phyloP scores from a whole-genome alignment of 805 yeast species.

The Saccharomyces jurei region DNA sequence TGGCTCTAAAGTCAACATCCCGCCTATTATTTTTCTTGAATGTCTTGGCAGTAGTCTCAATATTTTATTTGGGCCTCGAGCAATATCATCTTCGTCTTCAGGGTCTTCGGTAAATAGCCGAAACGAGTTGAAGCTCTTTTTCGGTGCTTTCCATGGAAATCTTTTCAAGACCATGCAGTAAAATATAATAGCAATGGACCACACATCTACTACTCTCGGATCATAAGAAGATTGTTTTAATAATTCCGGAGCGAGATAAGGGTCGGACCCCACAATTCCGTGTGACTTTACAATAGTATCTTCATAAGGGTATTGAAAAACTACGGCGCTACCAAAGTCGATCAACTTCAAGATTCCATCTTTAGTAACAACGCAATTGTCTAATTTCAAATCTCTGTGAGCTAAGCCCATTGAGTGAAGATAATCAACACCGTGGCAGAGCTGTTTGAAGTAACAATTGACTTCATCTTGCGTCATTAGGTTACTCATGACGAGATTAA shows the following conservation, averaged over 20 bases:
- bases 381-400: conserved; percentile 86
- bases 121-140: conserved; percentile 63
- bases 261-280: conserved; percentile 94
- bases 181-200: conserved; percentile 89
- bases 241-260: conserved; percentile 91
- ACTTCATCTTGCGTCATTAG: conserved; percentile 63
- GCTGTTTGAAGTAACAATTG: conserved; percentile 76
- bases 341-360: conserved; percentile 76
- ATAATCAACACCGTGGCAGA: conserved; percentile 64
- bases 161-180: conserved; percentile 82
- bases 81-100: conserved; percentile 35
- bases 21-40: conserved; percentile 50
- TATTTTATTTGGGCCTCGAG: conserved; percentile 64
- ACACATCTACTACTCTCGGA: conserved; percentile 80
- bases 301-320: conserved; percentile 61
- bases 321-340: conserved; percentile 90
- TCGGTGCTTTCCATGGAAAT: conserved; percentile 96
- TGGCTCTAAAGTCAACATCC: conserved; percentile 60
- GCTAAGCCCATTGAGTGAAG: conserved; percentile 79
- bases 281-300: conserved; percentile 53
- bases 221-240: conserved; percentile 53
- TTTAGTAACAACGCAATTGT: conserved; percentile 77
- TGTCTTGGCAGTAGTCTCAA: conserved; percentile 62
- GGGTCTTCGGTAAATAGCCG: conserved; percentile 49
- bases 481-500: conserved; percentile 87